These are phyloP conservation scores for Penicillium paradoxum DNA, from an alignment of 495 filamentous ascomycete species.

Conservation along the genomic window DNA sequence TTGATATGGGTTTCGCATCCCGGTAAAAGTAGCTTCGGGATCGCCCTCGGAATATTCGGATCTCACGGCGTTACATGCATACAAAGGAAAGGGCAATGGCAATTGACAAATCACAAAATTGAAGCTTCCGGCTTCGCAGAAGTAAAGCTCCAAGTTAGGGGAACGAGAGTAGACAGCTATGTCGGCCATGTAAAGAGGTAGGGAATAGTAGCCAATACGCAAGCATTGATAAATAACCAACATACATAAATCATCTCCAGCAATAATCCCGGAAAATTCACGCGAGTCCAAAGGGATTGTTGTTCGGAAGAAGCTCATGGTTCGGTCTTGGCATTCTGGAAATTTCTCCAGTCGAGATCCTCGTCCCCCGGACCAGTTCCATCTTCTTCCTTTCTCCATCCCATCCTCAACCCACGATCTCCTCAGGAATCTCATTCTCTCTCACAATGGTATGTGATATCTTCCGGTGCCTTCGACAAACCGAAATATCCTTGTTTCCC, in stretches of 20 bases:
- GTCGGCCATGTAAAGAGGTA: background rate
- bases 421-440: conserved; percentile 21
- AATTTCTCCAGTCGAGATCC: conserved; percentile 48
- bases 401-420: conserved; percentile 24
- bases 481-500: background rate
- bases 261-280: background rate
- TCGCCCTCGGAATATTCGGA: conserved; percentile 8
- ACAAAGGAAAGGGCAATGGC: conserved; percentile 10
- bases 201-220: no score
- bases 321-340: conserved; percentile 51
- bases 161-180: conserved; percentile 12
- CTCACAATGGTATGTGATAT: conserved; percentile 24
- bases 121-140: background rate
- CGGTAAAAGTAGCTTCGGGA: background rate
- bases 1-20: conserved; percentile 1
- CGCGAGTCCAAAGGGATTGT: background rate
- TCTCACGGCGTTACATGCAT: conserved; percentile 26
- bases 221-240: background rate
- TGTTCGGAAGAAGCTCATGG: conserved; percentile 23
- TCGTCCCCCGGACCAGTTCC: conserved; percentile 29
- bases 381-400: conserved; percentile 30
- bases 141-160: conserved; percentile 11
- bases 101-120: background rate
- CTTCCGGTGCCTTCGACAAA: conserved; percentile 4
- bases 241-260: background rate